These are phyloP conservation scores for Penicillium sp. DNA, from an alignment of 2,329 filamentous ascomycete genomes.

Conservation along the genomic window DNA sequence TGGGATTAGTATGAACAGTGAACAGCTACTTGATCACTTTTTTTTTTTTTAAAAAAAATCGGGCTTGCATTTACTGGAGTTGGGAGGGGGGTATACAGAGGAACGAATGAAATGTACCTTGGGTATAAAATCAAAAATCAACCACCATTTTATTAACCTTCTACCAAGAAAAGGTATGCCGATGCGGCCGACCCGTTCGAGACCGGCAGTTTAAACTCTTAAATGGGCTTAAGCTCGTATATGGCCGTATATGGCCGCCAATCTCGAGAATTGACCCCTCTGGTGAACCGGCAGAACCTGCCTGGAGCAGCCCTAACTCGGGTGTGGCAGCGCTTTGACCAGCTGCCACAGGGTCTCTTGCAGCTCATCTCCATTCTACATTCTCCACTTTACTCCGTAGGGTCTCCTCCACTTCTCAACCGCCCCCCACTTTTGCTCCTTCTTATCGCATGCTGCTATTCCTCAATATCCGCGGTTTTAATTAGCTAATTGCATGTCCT, in stretches of 20 bases:
- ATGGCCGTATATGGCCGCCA: too few species aligned
- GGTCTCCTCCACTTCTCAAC: neutral
- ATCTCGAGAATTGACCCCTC: neutral
- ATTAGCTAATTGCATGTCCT: slow-evolving; percentile 26
- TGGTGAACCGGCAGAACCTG: slow-evolving; percentile 4
- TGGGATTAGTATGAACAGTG: slow-evolving; percentile 19
- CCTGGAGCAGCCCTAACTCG: neutral
- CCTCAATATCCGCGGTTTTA: slow-evolving; percentile 4
- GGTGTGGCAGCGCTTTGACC: too few species aligned
- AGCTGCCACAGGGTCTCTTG: too few species aligned
- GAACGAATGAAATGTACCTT: neutral
- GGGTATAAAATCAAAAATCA: neutral
- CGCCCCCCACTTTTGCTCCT: neutral
- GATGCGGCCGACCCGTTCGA: slow-evolving; percentile 1
- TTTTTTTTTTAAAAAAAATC: neutral
- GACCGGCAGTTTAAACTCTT: neutral
- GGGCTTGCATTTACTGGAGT: neutral
- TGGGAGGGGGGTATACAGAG: neutral
- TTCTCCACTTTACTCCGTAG: neutral
- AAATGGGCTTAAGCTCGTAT: too few species aligned
- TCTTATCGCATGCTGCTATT: slow-evolving; percentile 8
- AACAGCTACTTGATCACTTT: neutral
- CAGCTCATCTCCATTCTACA: neutral
- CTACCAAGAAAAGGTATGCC: slow-evolving; percentile 2
- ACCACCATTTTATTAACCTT: neutral